A percentile compares a stretch with the other conserved stretches of the same genome.
Conservation (phyloP, 768 basidiomycete species). For the Calocera viscosa region DNA sequence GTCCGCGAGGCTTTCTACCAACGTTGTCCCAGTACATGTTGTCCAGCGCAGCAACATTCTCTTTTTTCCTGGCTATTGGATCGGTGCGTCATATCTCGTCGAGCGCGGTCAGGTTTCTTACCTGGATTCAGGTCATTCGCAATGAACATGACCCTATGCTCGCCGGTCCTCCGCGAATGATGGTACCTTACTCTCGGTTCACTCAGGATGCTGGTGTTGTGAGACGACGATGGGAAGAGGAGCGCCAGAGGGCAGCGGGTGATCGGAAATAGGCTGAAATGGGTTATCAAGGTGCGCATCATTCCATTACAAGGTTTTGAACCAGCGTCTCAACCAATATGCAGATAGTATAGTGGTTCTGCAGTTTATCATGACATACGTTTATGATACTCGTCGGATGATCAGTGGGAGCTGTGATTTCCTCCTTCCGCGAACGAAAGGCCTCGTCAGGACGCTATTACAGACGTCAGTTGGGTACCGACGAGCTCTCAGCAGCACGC, state of each 20-base stretch:
- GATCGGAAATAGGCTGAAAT: neutral
- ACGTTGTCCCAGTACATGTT: slow-evolving; percentile 98
- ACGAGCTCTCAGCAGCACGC: neutral
- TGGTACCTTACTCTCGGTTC: slow-evolving; percentile 28
- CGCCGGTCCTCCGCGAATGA: neutral
- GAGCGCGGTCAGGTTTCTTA: slow-evolving; percentile 11
- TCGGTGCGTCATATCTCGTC: slow-evolving; percentile 43
- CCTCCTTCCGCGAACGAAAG: neutral
- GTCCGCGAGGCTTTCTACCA: slow-evolving; percentile 76
- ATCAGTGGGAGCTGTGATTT: neutral
- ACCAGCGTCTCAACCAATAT: too few relatives aligned
- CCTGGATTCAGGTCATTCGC: slow-evolving; percentile 61
- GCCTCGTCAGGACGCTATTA: neutral
- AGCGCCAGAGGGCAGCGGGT: neutral
- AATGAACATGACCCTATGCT: slow-evolving; percentile 40
- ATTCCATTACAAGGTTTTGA: too few relatives aligned
- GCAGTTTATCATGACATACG: neutral
- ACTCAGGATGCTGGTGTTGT: slow-evolving; percentile 42
- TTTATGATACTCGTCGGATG: neutral
- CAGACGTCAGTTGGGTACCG: neutral
- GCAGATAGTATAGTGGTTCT: too few relatives aligned
- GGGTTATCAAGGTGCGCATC: too few relatives aligned
- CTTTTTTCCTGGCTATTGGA: slow-evolving; percentile 91
- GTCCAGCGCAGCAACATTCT: slow-evolving; percentile 92
- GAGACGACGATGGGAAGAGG: slow-evolving; percentile 6